Conservation (phyloP, 2,329 filamentous ascomycete genomes). For the Fusarium marasasianum region DNA sequence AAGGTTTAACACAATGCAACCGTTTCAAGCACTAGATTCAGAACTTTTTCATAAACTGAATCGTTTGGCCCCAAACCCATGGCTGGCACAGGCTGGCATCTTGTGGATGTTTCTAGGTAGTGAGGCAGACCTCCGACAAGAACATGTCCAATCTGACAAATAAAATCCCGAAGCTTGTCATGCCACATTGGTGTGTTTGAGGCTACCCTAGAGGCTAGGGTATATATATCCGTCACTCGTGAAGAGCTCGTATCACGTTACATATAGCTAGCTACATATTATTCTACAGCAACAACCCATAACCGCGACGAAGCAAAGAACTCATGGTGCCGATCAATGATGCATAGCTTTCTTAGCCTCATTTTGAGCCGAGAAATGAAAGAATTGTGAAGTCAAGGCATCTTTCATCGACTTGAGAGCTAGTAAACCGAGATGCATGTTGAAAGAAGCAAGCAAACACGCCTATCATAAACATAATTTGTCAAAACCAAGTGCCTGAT, state of each 20-base stretch:
- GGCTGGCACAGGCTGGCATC: not conserved
- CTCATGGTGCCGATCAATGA: not conserved
- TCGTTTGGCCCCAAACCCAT: not conserved
- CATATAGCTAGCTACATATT: not conserved
- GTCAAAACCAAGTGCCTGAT: conserved; percentile 30
- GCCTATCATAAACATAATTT: not conserved
- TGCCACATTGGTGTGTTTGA: not conserved
- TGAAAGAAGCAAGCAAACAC: conserved; percentile 14
- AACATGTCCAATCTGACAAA: not conserved
- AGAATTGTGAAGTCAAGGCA: not conserved
- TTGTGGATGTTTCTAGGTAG: not conserved
- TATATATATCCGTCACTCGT: not conserved
- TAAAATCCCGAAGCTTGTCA: not conserved
- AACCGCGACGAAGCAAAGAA: not conserved
- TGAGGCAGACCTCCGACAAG: not conserved
- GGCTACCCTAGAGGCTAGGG: not conserved
- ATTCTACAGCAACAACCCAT: not conserved
- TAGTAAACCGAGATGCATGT: conserved; percentile 20
- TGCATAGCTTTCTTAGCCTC: not conserved
- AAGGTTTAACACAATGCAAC: not conserved
- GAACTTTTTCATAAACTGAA: not conserved
- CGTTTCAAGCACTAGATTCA: not conserved
- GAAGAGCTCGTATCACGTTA: not conserved
- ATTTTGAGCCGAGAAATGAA: not conserved
- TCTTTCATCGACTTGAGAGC: not conserved